These are phyloP conservation scores for Vaccinium corymbosum DNA, from an alignment of 148 eudicot genomes.

Conservation along the genomic window DNA sequence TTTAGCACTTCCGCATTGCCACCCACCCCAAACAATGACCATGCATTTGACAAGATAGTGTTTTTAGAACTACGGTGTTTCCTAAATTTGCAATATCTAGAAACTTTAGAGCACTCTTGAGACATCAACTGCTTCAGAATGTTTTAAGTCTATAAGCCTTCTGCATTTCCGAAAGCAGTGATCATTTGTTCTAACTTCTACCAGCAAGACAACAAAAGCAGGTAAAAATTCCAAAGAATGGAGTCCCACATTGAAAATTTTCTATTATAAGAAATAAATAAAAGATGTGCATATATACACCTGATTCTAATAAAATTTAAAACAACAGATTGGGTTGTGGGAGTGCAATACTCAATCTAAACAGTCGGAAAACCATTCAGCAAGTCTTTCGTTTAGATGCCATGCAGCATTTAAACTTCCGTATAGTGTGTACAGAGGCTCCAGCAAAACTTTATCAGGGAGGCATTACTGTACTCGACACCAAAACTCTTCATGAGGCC, in stretches of 20 bases:
- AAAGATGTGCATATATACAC: neutral
- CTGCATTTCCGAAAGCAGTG: neutral
- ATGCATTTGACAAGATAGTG: constrained; percentile 9
- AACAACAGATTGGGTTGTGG: neutral
- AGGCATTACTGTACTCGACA: neutral
- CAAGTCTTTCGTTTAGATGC: neutral
- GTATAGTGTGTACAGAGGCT: neutral
- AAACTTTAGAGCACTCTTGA: neutral
- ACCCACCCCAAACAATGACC: neutral
- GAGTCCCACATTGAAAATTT: neutral
- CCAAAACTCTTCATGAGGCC: neutral
- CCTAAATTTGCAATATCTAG: neutral
- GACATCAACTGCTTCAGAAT: neutral
- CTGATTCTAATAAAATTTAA: neutral
- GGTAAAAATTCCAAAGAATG: constrained; percentile 3
- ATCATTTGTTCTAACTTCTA: neutral
- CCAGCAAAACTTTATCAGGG: neutral
- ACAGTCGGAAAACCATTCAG: neutral
- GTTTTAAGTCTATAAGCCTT: neutral
- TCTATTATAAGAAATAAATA: neutral
- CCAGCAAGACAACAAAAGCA: neutral
- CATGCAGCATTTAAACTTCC: neutral
- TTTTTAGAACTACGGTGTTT: neutral
- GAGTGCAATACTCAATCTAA: neutral
- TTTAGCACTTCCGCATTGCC: neutral